Conservation (phyloP, 2,329 filamentous ascomycete species). For the Fusarium penzigii region DNA sequence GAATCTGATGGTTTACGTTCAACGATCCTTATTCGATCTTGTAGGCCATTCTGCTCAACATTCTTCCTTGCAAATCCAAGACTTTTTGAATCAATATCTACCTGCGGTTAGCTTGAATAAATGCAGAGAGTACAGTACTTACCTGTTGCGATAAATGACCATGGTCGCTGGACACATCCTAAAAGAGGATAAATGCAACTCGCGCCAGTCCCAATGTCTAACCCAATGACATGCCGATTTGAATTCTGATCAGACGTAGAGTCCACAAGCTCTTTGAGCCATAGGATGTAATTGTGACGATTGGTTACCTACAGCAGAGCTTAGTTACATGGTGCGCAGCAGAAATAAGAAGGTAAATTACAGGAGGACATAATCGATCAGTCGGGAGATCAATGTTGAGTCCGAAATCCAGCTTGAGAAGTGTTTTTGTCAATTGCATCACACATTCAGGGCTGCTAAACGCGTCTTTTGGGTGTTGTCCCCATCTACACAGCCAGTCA, state of each 20-base stretch:
- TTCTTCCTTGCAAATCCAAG: conserved; percentile 68
- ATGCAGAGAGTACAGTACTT: not conserved
- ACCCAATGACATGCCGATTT: conserved; percentile 59
- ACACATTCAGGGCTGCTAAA: conserved; percentile 79
- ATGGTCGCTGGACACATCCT: conserved; percentile 69
- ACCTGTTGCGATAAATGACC: conserved; percentile 71
- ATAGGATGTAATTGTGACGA: conserved; percentile 86
- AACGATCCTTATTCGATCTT: conserved; percentile 64
- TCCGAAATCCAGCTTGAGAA: conserved; percentile 75
- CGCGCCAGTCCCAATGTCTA: conserved; percentile 89
- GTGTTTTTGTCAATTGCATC: conserved; percentile 77
- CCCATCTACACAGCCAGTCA: conserved; percentile 19
- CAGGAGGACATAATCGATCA: conserved; percentile 84
- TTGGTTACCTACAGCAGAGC: conserved; percentile 49
- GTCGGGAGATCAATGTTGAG: conserved; percentile 70
- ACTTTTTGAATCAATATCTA: conserved; percentile 75
- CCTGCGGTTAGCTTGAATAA: not conserved
- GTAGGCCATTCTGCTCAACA: conserved; percentile 64
- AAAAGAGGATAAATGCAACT: conserved; percentile 90
- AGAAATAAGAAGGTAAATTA: conserved; percentile 39
- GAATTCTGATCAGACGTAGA: conserved; percentile 58
- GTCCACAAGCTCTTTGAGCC: conserved; percentile 82
- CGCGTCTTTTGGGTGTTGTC: conserved; percentile 41
- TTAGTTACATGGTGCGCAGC: conserved; percentile 6
- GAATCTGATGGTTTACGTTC: conserved; percentile 50